Conservation (phyloP, 139 green algal species). For the Chlorella sp. region DNA sequence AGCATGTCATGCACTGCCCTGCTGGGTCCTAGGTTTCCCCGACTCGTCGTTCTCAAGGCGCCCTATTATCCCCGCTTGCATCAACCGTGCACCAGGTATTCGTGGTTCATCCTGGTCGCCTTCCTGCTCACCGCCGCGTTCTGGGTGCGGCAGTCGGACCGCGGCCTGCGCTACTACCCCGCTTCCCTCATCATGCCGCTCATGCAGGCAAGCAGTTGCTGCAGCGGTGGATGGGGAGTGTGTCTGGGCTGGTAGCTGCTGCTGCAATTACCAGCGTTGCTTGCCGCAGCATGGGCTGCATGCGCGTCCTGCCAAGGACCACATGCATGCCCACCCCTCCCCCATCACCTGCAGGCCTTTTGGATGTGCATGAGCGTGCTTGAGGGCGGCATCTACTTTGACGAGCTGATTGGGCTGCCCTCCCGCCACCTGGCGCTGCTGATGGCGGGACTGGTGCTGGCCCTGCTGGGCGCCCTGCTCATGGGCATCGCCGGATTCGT, state of each 20-base stretch:
- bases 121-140: slow-evolving; percentile 59
- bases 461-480: slow-evolving; percentile 44
- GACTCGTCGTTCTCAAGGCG: neutral
- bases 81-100: slow-evolving; percentile 34
- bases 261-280: too few relatives aligned
- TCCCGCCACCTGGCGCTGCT: slow-evolving; percentile 29
- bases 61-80: neutral
- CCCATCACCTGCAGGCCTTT: too few relatives aligned
- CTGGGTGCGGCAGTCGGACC: slow-evolving; percentile 55
- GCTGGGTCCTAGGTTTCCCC: neutral
- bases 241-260: too few relatives aligned
- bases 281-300: too few relatives aligned
- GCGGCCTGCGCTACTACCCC: slow-evolving; percentile 52
- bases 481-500: slow-evolving; percentile 43
- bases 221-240: too few relatives aligned
- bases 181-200: slow-evolving; percentile 61
- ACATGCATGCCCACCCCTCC: too few relatives aligned
- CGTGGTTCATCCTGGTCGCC: slow-evolving; percentile 48
- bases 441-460: slow-evolving; percentile 38
- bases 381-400: slow-evolving; percentile 63
- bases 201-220: slow-evolving; percentile 46
- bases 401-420: slow-evolving; percentile 51
- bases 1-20: too few relatives aligned
- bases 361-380: slow-evolving; percentile 64
- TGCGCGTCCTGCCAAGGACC: too few relatives aligned